These are phyloP conservation scores for Alternaria atra DNA, from an alignment of 2,329 filamentous ascomycete genomes.

Conservation along the genomic window DNA sequence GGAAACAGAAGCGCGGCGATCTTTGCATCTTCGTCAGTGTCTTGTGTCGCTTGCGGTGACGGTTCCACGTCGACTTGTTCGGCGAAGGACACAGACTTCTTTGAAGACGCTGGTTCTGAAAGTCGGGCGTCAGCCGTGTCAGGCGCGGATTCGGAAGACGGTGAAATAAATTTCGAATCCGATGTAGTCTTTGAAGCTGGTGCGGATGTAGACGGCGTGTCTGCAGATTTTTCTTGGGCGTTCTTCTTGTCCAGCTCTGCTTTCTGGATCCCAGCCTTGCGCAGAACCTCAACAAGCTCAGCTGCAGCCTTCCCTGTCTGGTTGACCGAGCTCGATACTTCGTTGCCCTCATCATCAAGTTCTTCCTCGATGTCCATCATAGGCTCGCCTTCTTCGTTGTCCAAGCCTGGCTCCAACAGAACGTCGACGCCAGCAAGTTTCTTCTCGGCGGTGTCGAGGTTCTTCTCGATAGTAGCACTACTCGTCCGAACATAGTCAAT, in stretches of 20 bases:
- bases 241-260: constrained; percentile 32
- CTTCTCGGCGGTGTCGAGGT: constrained; percentile 73
- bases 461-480: constrained; percentile 75
- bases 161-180: neutral
- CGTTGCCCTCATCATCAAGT: constrained; percentile 88
- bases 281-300: constrained; percentile 74
- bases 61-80: constrained; percentile 62
- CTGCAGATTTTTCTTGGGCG: neutral
- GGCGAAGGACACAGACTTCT: constrained; percentile 71
- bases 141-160: neutral
- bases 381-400: constrained; percentile 75
- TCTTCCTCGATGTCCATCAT: constrained; percentile 93
- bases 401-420: constrained; percentile 66
- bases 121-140: neutral
- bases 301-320: constrained; percentile 72
- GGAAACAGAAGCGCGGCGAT: constrained; percentile 42
- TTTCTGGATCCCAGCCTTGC: constrained; percentile 74
- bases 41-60: constrained; percentile 1
- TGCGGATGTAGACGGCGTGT: neutral
- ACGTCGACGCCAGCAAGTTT: constrained; percentile 69
- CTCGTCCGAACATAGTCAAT: constrained; percentile 92
- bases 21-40: constrained; percentile 38
- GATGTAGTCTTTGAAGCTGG: constrained; percentile 2
- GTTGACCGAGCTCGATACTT: constrained; percentile 66
- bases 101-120: constrained; percentile 27